Evolutionary conservation across 768 basidiomycete genomes (phyloP).

Genomic region (Guyanaporus albipodus): DNA sequence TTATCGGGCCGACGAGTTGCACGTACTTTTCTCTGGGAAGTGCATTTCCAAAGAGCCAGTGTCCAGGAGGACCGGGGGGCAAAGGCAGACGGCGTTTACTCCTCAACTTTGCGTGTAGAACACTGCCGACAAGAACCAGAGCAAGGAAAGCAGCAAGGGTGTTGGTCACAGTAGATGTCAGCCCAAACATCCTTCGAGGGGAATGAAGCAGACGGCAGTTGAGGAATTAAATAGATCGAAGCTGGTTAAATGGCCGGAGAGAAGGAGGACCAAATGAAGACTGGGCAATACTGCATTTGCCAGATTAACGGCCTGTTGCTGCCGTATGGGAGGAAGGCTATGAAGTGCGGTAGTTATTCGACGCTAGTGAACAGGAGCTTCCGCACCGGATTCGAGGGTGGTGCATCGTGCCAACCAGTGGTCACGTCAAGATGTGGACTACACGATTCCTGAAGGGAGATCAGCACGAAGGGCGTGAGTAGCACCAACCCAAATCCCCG

Average conservation of each 20-base stretch:
- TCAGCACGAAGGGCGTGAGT: too few species aligned
- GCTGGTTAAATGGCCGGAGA: slow-evolving; percentile 12
- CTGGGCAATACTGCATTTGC: too few species aligned
- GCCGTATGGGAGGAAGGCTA: too few species aligned
- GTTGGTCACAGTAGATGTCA: slow-evolving; percentile 10
- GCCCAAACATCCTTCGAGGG: slow-evolving; percentile 6
- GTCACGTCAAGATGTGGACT: too few species aligned
- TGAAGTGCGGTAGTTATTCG: too few species aligned
- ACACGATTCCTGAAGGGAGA: too few species aligned
- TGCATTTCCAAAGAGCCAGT: slow-evolving; percentile 32
- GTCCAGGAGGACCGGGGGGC: slow-evolving; percentile 31
- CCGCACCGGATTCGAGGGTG: neutral
- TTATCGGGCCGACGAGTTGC: neutral
- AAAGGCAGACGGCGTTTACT: slow-evolving; percentile 19
- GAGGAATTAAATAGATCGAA: neutral
- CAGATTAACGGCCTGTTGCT: too few species aligned
- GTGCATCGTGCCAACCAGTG: too few species aligned
- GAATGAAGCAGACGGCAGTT: neutral
- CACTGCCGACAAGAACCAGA: slow-evolving; percentile 12
- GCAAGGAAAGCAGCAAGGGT: slow-evolving; percentile 17
- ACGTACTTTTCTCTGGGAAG: slow-evolving; percentile 28
- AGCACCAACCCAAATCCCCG: too few species aligned
- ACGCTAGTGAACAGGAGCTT: too few species aligned
- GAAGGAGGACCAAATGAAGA: too few species aligned
- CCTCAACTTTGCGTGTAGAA: slow-evolving; percentile 8